A percentile compares a stretch with the other conserved stretches of the same genome.
Conservation (phyloP, 139 green algal genomes). For the Pseudopediastrum boryanum region DNA sequence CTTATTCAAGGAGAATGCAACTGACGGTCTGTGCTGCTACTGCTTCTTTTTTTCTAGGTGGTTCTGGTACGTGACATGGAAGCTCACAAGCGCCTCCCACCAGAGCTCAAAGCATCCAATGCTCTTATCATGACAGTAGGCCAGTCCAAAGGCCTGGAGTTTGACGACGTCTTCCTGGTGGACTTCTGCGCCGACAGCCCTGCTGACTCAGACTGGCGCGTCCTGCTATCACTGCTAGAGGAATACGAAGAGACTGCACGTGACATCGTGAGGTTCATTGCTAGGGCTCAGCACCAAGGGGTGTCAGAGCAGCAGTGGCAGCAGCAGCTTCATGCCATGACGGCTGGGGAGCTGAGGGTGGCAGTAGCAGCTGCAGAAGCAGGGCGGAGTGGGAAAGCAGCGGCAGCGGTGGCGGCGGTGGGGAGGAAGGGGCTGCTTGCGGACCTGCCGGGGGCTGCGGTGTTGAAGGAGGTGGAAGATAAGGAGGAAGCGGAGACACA, state of each 20-base stretch:
- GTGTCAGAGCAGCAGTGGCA: neutral
- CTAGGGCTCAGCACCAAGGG: neutral
- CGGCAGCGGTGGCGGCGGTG: neutral
- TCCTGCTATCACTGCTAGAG: constrained; percentile 33
- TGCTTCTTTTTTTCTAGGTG: constrained; percentile 8
- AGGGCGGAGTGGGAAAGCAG: neutral
- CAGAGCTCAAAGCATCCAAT: constrained; percentile 37
- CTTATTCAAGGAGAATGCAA: neutral
- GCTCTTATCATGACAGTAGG: constrained; percentile 71
- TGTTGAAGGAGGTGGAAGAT: neutral
- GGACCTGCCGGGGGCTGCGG: neutral
- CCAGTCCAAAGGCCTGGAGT: constrained; percentile 74
- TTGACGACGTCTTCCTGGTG: constrained; percentile 64
- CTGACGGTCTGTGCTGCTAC: neutral
- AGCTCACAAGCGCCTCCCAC: constrained; percentile 45
- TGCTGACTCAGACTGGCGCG: constrained; percentile 23
- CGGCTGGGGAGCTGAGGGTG: neutral
- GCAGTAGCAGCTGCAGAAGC: constrained; percentile 2
- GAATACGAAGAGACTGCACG: constrained; percentile 13
- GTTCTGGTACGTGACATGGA: constrained; percentile 63
- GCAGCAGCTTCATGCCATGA: neutral
- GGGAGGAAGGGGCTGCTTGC: neutral
- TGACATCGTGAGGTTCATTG: neutral
- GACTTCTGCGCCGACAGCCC: constrained; percentile 74
- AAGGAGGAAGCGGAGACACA: neutral